Evolutionary conservation across 1,284 basidiomycete species (phyloP), one percentile per base, ranked within the genome.

Genomic region (Apiotrichum akiyoshidainum): DNA sequence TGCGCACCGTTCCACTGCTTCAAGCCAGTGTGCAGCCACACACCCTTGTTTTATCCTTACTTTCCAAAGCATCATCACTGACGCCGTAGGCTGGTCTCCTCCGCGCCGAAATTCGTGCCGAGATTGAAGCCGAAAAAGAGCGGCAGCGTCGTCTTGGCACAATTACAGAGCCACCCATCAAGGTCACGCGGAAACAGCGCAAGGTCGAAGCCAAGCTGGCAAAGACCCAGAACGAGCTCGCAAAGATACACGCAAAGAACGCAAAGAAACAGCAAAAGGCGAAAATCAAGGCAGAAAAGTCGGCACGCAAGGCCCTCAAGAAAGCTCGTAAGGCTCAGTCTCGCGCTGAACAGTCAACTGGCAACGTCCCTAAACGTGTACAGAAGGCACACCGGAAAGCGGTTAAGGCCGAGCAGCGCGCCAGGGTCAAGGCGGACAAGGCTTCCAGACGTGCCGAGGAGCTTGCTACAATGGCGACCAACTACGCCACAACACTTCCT

Each of bases 281-380:
- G 5, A 55, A 61, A 47, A 52, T 52, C 17, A 53, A 51, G 37
- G 60, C 60, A 4, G 59, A 61, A 45, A 61, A 57, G 55, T 37
- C 37, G 44, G 57, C 57, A 4, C 52, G 52, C 26, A 41, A 35
- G 12, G 57, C 57, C 5, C 52, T 54, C 9, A 48, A 52, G 10
- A 37, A 21, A 41, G 33, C 51, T 22, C 41, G 41, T 17, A 57
- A 55, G 40, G 55, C 54, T 34, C 33, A 54, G 19, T 17, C 2
- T 19, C 41, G 34, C 47, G 48, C 48, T 8, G 37, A 26, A 8
- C 16, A 22, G 16, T 50, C 48, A 21, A 21, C 48, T 11, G 21
- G 31, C 17, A 17, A 48, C 33, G 33, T 48, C 16, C 26, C 26
- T 16, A 34, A 31, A 46, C 34, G 33, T 14, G 35, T 19, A 5